Evolutionary conservation across 2,329 filamentous ascomycete genomes (phyloP), one percentile per base, ranked within the genome.

Genomic region (Exserohilum turcica): DNA sequence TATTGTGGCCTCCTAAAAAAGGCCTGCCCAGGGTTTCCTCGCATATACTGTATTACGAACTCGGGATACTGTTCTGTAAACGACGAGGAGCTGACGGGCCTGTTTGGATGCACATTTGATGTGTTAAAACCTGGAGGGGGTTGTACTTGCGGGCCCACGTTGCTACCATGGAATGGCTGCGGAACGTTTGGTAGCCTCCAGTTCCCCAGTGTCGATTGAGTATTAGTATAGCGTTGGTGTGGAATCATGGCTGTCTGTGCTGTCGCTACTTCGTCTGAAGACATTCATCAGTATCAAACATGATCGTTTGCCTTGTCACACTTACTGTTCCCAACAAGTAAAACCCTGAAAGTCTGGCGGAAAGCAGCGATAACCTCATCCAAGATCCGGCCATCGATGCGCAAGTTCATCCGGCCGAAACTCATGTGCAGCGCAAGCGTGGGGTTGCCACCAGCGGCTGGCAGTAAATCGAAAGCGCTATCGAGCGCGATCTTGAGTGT

Each of bases 371-470:
- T 27, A 5, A 33, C 33, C 27, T 27, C 27, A 12, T 31, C 10
- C 32, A 48, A 16, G n/a, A 12, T 33, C 6, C 15, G 19, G 12
- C 6, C n/a, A n/a, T 53, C 38, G 13, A 53, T 35, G n/a, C 9
- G 13, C 12, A 39, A 53, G 10, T 29, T 15, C 27, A 48, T 7
- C 6, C 15, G 32, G 15, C 12, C 8, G 8, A 48, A 38, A 38
- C 44, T 53, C 27, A 32, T 3, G 1, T 48, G 32, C 7, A 53
- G 33, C 27, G 38, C 44, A 18, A 43, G 44, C 7, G 35, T 43
- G 5, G 32, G 15, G 7, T 16, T 43, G 40, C 39, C 18, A 27
- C 19, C 8, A 18, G 33, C 18, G 10, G 5, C 9, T 1, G 33
- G 5, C 32, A 48, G n/a, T 10, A 53, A 18, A 6, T 53, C 44